A percentile compares a stretch with the other conserved stretches of the same genome.
These are phyloP conservation scores for Schizochytrium sp. DNA, from an alignment of 108 stramenopile genomes.

Conservation along the genomic window DNA sequence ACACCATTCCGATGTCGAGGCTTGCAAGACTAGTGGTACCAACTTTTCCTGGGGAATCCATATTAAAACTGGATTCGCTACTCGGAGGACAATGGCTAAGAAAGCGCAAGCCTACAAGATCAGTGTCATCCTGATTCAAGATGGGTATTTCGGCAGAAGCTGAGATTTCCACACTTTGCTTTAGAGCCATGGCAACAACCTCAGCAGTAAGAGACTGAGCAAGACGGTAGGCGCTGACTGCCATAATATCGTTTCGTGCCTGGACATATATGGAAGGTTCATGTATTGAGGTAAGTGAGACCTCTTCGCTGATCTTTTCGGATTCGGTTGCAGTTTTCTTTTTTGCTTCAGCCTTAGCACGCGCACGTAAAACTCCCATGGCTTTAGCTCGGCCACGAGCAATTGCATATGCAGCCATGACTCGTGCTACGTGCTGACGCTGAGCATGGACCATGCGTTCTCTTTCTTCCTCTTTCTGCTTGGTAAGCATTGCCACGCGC, in stretches of 20 bases:
- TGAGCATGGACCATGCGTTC: constrained; percentile 16
- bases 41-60: not conserved
- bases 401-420: constrained; percentile 17
- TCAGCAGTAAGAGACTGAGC: too few species aligned
- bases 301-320: not conserved
- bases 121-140: too few species aligned
- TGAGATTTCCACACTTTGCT: too few species aligned
- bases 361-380: not conserved
- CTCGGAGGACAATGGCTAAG: too few species aligned
- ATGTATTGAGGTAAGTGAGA: not conserved
- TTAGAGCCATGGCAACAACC: too few species aligned
- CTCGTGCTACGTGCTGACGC: constrained; percentile 21
- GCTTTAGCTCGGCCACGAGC: constrained; percentile 7
- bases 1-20: not conserved
- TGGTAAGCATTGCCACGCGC: not conserved
- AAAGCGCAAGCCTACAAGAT: too few species aligned
- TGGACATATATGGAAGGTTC: too few species aligned
- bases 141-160: too few species aligned
- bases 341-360: not conserved
- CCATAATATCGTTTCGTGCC: too few species aligned
- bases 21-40: not conserved
- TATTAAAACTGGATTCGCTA: too few species aligned
- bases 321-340: not conserved
- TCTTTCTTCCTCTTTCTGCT: not conserved
- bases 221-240: too few species aligned